Evolutionary conservation across 768 basidiomycete genomes (phyloP), one percentile per base, ranked within the genome.

Genomic region (Lanmaoa pseudosensibilis): DNA sequence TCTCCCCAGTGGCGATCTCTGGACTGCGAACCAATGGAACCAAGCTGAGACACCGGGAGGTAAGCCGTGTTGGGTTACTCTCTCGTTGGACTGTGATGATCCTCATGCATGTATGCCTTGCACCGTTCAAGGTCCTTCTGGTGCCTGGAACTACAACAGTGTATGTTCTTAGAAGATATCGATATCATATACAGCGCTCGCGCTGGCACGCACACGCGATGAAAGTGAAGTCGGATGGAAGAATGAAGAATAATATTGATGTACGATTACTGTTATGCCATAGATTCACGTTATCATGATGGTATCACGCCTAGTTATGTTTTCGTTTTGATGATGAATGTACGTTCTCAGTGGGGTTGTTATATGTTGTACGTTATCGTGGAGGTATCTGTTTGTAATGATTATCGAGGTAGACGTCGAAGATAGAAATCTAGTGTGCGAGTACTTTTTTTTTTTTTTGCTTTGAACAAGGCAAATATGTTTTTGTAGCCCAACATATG

Each of bases 71-170:
- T 45, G 16, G 2, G 1, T 9, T 30, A 21, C 8, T 15, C n/a
- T 44, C 1, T 19, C 1, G 8, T 30, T 30, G 15, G 21, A 30
- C 19, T 46, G 18, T 19, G n/a, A 4, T 50, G 40, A 51, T 40
- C 11, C 48, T 61, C 30, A 56, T 33, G 11, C 23, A 18, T 15
- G 38, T 7, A 4, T 9, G 11, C 12, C 2, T 8, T 30, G 1
- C 9, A 15, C 27, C 13, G n/a, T n/a, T 32, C 34, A 49, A 84
- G 83, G 79, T 45, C 2, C 73, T 37, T 77, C 79, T 25, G 80
- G 77, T 52, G 83, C 80, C 46, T 87, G 86, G 85, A 74, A 73
- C 46, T 79, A 86, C 62, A 71, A 81, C 64, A 83, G 84, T 9
- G 65, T 78, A 40, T 87, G 86, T 37, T 32, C 32, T 19, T 50